A percentile compares a stretch with the other conserved stretches of the same genome.
These are phyloP conservation scores for Calonectria pseudoreteaudii DNA, from an alignment of 2,329 filamentous ascomycete genomes.

Conservation along the genomic window DNA sequence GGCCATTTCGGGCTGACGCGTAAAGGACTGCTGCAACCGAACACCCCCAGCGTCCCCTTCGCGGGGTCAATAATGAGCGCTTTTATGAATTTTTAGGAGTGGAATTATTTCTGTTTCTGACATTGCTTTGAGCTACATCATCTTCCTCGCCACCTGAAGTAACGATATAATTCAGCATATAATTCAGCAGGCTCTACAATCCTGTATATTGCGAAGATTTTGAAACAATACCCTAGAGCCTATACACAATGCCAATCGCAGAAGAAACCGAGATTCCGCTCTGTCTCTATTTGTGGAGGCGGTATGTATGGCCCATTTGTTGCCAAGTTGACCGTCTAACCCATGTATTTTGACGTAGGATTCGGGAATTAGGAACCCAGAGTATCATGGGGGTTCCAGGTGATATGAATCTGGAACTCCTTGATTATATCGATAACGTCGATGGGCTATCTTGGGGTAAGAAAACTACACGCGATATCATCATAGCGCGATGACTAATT, in stretches of 20 bases:
- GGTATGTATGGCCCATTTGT: not conserved
- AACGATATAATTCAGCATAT: not conserved
- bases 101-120: no score
- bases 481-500: not conserved
- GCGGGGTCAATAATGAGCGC: not conserved
- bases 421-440: conserved; percentile 24
- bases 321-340: not conserved
- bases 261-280: conserved; percentile 2
- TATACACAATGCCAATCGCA: conserved; percentile 8
- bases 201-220: not conserved
- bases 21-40: not conserved
- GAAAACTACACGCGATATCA: no score
- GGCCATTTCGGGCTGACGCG: not conserved
- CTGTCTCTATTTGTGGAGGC: conserved; percentile 17
- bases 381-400: conserved; percentile 25
- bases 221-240: not conserved
- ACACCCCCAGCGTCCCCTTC: not conserved
- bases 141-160: not conserved
- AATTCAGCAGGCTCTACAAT: not conserved
- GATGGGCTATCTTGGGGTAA: not conserved
- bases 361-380: conserved; percentile 13
- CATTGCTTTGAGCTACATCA: not conserved
- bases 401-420: conserved; percentile 26
- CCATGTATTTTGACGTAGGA: not conserved
- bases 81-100: not conserved